Base-by-base conservation (phyloP, 345 rosid genomes). In the Melaleuca alternifolia region DNA sequence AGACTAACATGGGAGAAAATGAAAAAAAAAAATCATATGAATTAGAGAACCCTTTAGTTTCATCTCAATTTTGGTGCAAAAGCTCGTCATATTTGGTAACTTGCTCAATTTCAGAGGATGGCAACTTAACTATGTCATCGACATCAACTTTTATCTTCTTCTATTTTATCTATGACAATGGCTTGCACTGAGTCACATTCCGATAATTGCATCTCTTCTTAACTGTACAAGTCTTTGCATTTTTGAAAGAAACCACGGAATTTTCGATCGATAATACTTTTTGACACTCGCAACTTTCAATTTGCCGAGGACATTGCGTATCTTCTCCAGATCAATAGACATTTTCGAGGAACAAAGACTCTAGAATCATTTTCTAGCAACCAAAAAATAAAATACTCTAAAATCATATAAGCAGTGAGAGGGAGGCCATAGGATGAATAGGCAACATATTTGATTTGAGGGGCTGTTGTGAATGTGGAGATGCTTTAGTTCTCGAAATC, bases 61-160 rank as follows among this genome's bases (percentile, higher is more conserved):
- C 16, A 59, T n/a, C n/a, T 59, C 9, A 59, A 59, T 33, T n/a
- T 6, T 0, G 4, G 18, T n/a, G 71, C 37, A 59, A 75, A 84
- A 48, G 5, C 33, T 59, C 24, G 62, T 56, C 51, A 84, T 56
- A 24, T 48, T 84, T 48, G 44, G 9, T 48, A 61, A 59, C 11
- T 10, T 26, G 16, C 33, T 26, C 51, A 84, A 23, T 23, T 33
- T 84, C 21, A 84, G 11, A 84, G 7, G 28, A 26, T 6, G 7
- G 12, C 26, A 81, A 48, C 50, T 46, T 48, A 51, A 59, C 16
- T 5, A 48, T 81, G 37, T 85, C 88, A 15, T 53, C 82, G 20
- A 9, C n/a, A 59, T 86, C 26, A 50, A 90, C 83, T n/a, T 87
- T 62, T 87, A 87, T 79, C 65, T 59, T n/a, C 16, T 59, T 7